phyloP scores from a whole-genome alignment of 768 basidiomycete genomes.

The Suillus decipiens region DNA sequence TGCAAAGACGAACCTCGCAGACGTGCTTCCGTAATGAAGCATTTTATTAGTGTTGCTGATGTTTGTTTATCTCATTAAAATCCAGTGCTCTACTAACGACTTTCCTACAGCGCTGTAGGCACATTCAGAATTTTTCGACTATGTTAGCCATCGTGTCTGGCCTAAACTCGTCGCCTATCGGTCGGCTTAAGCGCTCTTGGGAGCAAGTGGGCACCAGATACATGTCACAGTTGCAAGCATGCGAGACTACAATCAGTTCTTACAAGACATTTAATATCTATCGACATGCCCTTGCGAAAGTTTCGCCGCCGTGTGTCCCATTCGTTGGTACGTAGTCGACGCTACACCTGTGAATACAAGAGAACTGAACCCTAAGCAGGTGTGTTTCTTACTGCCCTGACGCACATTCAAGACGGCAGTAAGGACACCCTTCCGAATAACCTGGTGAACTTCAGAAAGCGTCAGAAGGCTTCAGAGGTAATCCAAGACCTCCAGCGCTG shows the following conservation, averaged over 20 bases:
- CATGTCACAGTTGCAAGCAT: constrained; percentile 48
- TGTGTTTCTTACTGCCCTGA: constrained; percentile 59
- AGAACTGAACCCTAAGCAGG: constrained; percentile 33
- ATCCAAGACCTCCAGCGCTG: constrained; percentile 59
- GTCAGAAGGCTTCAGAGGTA: constrained; percentile 54
- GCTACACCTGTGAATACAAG: not conserved
- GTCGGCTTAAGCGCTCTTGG: constrained; percentile 66
- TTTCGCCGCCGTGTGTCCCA: constrained; percentile 67
- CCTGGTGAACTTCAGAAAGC: constrained; percentile 61
- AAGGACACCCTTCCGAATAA: constrained; percentile 46
- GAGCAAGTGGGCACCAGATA: constrained; percentile 53
- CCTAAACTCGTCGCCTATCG: constrained; percentile 64
- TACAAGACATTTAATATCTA: constrained; percentile 71
- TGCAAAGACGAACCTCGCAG: constrained; percentile 57
- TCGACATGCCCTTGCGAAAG: constrained; percentile 50
- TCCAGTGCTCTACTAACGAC: constrained; percentile 10
- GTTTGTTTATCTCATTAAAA: constrained; percentile 38
- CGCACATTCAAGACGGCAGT: constrained; percentile 65
- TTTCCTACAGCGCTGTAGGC: constrained; percentile 52
- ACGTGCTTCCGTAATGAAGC: constrained; percentile 61
- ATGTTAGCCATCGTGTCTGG: constrained; percentile 71
- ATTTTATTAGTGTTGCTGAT: constrained; percentile 67
- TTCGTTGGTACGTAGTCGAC: constrained; percentile 55
- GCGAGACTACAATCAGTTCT: constrained; percentile 62
- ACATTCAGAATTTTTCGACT: constrained; percentile 65